These are phyloP conservation scores for Umbilicus rupestris DNA, from an alignment of 164 flowering plant species.

Conservation along the genomic window DNA sequence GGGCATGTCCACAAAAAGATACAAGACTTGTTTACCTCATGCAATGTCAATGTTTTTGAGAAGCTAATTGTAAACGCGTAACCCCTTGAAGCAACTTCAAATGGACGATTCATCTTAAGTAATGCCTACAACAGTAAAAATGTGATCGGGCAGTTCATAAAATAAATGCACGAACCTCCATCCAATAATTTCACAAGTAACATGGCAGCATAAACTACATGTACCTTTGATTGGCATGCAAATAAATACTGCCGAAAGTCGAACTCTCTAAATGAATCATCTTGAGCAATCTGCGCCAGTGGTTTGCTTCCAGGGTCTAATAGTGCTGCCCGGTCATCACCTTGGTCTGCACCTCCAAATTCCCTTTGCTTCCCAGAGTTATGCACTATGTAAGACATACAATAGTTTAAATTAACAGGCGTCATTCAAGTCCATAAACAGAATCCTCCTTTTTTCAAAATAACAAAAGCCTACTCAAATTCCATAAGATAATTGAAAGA, in stretches of 20 bases:
- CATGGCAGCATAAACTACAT: background rate
- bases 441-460: too few relatives aligned
- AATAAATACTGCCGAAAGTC: constrained; percentile 96
- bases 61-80: constrained; percentile 79
- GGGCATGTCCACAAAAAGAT: background rate
- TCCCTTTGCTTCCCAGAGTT: constrained; percentile 54
- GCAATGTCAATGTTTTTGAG: constrained; percentile 62
- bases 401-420: background rate
- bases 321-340: constrained; percentile 86
- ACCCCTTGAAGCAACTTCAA: constrained; percentile 93
- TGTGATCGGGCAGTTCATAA: background rate
- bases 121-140: constrained; percentile 43
- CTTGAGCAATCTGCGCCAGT: constrained; percentile 75
- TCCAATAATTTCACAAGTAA: background rate
- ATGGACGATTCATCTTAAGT: constrained; percentile 77
- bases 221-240: constrained; percentile 90
- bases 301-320: constrained; percentile 65
- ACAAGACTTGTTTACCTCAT: constrained; percentile 50
- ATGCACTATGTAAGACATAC: constrained; percentile 38
- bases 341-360: constrained; percentile 74
- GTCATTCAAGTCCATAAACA: too few relatives aligned
- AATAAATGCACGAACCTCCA: background rate
- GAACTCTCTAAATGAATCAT: constrained; percentile 95
- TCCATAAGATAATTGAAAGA: background rate
- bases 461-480: too few relatives aligned